Base-by-base conservation (phyloP, 2,329 filamentous ascomycete species). In the Xylaria sp. region DNA sequence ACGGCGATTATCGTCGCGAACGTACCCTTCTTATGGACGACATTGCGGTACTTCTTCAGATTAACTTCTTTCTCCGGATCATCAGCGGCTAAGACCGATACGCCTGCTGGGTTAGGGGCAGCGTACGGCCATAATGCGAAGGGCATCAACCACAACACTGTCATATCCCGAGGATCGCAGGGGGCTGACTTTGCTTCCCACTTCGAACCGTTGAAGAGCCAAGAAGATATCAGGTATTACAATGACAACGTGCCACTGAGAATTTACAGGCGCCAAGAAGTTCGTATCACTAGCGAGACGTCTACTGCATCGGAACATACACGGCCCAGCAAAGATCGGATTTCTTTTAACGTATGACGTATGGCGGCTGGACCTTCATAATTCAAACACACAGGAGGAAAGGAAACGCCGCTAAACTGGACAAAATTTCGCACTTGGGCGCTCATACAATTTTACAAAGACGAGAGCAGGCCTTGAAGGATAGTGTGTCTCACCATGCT, bases 1-100 rank as follows among this genome's bases (percentile, higher is more conserved):
- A 83, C 81, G 4, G 81, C 82, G n/a, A 76, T 83, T 45, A 82
- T 83, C 70, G 78, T 80, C 13, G 76, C 81, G 52, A 83, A 83
- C 58, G 77, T 83, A 4, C 81, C 82, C 8, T 76, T 82, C 13
- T 80, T 80, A 0, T 83, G 82, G 82, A 81, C 81, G 0, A 72
- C 82, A 2, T 70, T 82, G n/a, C 81, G 81, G 32, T 76, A 77
- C 6, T 66, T 78, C 34, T 81, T 83, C 72, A 72, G 77, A 62
- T 72, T 81, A 34, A 73, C 72, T 34, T 78, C 80, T 3, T 79
- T 80, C 69, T 73, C 72, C 66, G 76, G 74, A 23, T 64, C 73
- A 25, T 78, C 76, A 2, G 10, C 28, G 8, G 75, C 78, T 1
- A 76, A 76, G 55, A 68, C 72, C 48, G 63, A 66, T 28, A 50